Evolutionary conservation across 2,329 filamentous ascomycete species (phyloP), one percentile per base, ranked within the genome.

Genomic region (Bipolaris victoriae): DNA sequence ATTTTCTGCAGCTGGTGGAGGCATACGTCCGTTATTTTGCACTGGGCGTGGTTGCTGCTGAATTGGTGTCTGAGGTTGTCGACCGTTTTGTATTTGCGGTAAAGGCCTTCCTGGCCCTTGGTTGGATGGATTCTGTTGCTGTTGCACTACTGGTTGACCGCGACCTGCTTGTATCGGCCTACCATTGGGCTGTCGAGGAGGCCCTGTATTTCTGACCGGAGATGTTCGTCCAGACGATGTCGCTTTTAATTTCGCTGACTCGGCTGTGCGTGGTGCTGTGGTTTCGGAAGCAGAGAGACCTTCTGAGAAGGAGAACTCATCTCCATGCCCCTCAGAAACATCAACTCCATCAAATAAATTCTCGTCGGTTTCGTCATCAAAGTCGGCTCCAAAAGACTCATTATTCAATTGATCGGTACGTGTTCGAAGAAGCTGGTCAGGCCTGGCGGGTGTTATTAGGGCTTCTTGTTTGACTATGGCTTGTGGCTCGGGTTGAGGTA

Each of bases 261-360:
- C 61, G 1, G 62, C 40, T 11, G 64, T 58, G 40, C 52, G 64
- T 10, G 60, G 29, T 26, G 29, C 60, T 41, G 58, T 52, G 9
- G 63, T 60, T 3, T 65, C 67, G 16, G 62, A 52, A 9, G 57
- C 61, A 31, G 64, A 64, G 3, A 62, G 49, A 3, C 66, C 56
- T 5, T 75, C 73, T 15, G 51, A 54, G 7, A 74, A 64, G 0
- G 71, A 72, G 47, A 69, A 63, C n/a, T 73, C 68, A 49, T 71
- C 69, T n/a, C 94, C 82, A 71, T 94, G 91, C 72, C 95, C 90
- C 49, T 75, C 71, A 11, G 84, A 72, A 49, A 81, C 77, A 45
- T 82, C 79, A 11, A 80, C 88, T 26, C 89, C 85, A 61, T 90
- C 81, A 70, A 78, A 82, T 57, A 76, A 75, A 70, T 77, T 82